Conservation (phyloP, 129 eudicot species). For the Flaveria linearis region DNA sequence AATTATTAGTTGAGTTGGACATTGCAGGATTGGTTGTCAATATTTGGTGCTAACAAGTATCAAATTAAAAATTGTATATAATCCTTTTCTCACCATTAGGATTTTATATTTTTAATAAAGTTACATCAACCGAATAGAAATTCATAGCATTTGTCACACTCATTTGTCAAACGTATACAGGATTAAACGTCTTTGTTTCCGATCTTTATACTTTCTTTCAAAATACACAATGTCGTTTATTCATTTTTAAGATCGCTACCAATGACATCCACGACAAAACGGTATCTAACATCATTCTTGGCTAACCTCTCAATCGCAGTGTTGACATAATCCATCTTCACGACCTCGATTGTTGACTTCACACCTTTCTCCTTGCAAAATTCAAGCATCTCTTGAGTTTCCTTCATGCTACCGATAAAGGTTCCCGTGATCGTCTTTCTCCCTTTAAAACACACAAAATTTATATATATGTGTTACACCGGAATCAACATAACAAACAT, state of each 20-base stretch:
- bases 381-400: constrained; percentile 80
- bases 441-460: constrained; percentile 36
- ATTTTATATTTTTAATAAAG: constrained; percentile 13
- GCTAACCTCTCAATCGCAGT: constrained; percentile 81
- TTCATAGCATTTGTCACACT: constrained; percentile 26
- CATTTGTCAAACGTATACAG: constrained; percentile 20
- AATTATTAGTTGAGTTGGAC: background rate
- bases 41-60: background rate
- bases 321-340: constrained; percentile 84
- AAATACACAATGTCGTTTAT: background rate
- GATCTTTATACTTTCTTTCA: background rate
- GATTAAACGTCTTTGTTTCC: constrained; percentile 8
- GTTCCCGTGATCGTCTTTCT: constrained; percentile 89
- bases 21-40: background rate
- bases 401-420: constrained; percentile 92
- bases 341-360: constrained; percentile 71
- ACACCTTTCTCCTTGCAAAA: constrained; percentile 76
- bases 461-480: background rate
- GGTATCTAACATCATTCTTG: constrained; percentile 87
- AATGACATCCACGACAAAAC: constrained; percentile 94
- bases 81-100: background rate
- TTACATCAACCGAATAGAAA: constrained; percentile 21
- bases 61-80: constrained; percentile 1
- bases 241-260: constrained; percentile 66
- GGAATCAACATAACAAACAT: background rate